These are phyloP conservation scores for Tylopilus balloui DNA, from an alignment of 768 basidiomycete genomes.

Conservation along the genomic window DNA sequence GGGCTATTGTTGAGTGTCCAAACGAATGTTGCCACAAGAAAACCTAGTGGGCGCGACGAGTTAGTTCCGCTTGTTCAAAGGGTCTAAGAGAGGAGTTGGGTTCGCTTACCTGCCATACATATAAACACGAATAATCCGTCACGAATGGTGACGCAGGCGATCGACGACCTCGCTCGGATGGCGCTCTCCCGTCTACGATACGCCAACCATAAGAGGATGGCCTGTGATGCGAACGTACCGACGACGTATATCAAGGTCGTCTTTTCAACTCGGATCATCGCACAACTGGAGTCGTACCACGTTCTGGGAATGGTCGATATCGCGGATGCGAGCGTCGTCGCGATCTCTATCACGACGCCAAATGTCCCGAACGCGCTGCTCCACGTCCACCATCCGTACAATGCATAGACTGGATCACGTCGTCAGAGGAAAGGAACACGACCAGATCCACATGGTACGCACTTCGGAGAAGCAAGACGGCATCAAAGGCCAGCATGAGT, in stretches of 20 bases:
- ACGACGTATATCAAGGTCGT: constrained; percentile 3
- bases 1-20: constrained; percentile 1
- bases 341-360: constrained; percentile 12
- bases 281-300: constrained; percentile 16
- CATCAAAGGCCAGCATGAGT: constrained; percentile 17
- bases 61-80: neutral
- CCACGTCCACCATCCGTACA: constrained; percentile 7
- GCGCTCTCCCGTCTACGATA: constrained; percentile 10
- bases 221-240: constrained; percentile 11
- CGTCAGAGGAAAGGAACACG: neutral
- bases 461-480: constrained; percentile 23
- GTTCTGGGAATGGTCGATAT: neutral
- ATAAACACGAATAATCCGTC: constrained; percentile 18
- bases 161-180: neutral
- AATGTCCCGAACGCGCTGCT: neutral
- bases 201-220: constrained; percentile 17
- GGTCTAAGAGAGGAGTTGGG: neutral
- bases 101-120: constrained; percentile 13
- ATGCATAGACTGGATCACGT: constrained; percentile 15
- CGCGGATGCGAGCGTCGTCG: neutral
- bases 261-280: neutral
- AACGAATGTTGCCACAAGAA: constrained; percentile 7
- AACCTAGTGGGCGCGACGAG: constrained; percentile 2
- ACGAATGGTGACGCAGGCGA: constrained; percentile 22
- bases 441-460: neutral